Evolutionary conservation across 345 rosid genomes (phyloP).

Genomic region (thale cress (Arabidopsis thaliana)): TAIR10.1 NC_003070.9:29669501-29670000

Average conservation of each 20-base stretch:
- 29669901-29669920: conserved; percentile 13
- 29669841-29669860: not conserved
- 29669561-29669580: conserved; percentile 5
- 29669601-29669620: conserved; percentile 5
- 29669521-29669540: conserved; percentile 54
- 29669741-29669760: conserved; percentile 21
- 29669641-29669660: conserved; percentile 74
- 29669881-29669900: conserved; percentile 8
- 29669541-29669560: conserved; percentile 14
- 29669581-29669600: conserved; percentile 1
- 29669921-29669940: conserved; percentile 77
- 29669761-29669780: conserved; percentile 14
- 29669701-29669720: conserved; percentile 27
- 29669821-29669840: not conserved
- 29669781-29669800: conserved; percentile 4
- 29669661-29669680: conserved; percentile 55
- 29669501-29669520: conserved; percentile 77
- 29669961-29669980: conserved; percentile 88
- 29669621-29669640: conserved; percentile 73
- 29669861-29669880: conserved; percentile 9
- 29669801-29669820: not conserved
- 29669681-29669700: conserved; percentile 62
- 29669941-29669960: conserved; percentile 97
- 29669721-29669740: conserved; percentile 15
- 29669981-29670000: conserved; percentile 95